These are phyloP conservation scores for Actinidia arguta DNA, from an alignment of 179 eudicot species.

Conservation along the genomic window DNA sequence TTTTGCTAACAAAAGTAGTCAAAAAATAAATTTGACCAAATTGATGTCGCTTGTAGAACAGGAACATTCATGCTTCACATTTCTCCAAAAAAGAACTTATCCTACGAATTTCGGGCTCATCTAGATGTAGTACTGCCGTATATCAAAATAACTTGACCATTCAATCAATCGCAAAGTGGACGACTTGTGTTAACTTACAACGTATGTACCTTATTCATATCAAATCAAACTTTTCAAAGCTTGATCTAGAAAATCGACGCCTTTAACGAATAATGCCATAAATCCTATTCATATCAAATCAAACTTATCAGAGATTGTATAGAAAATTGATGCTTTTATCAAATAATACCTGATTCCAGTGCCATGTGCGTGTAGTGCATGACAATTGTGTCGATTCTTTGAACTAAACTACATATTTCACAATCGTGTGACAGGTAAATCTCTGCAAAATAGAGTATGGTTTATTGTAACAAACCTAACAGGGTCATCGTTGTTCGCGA, in stretches of 20 bases:
- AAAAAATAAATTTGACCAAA: no score
- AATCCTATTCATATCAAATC: no score
- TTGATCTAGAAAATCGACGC: background rate
- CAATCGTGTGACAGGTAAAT: background rate
- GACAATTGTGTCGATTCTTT: background rate
- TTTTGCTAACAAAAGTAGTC: no score
- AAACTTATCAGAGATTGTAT: no score
- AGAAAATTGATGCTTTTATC: no score
- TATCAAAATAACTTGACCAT: background rate
- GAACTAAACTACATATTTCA: background rate
- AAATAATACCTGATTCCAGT: background rate
- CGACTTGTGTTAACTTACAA: no score
- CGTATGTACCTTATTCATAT: no score
- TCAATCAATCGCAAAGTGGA: constrained; percentile 5
- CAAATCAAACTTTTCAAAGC: background rate
- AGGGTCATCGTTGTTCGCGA: no score
- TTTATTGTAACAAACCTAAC: no score
- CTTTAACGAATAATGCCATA: no score
- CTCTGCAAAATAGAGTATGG: constrained; percentile 3
- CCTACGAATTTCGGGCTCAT: constrained; percentile 3
- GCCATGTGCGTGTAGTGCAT: background rate
- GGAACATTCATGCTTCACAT: constrained; percentile 15
- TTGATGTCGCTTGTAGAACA: no score
- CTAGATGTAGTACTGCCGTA: constrained; percentile 11
- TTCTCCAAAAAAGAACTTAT: constrained; percentile 20